These are phyloP conservation scores for Boletus reticuloceps DNA, from an alignment of 768 basidiomycete species.

Conservation along the genomic window DNA sequence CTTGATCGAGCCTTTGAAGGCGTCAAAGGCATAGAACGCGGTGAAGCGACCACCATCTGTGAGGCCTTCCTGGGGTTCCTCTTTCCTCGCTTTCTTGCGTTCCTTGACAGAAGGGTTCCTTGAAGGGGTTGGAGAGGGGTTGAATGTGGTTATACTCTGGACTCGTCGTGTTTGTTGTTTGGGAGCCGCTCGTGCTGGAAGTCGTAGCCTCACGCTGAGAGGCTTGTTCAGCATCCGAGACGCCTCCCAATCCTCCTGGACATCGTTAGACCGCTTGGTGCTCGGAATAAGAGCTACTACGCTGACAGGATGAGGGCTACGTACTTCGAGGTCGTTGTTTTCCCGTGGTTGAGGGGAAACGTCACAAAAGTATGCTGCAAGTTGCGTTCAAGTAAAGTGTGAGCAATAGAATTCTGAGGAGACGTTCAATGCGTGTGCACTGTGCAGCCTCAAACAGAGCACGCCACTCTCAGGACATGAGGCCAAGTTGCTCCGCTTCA, in stretches of 20 bases:
- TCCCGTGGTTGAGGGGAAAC: neutral
- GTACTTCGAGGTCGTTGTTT: constrained; percentile 8
- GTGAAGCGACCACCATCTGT: constrained; percentile 26
- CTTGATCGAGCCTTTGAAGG: constrained; percentile 45
- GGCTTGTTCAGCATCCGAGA: constrained; percentile 17
- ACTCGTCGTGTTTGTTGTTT: constrained; percentile 22
- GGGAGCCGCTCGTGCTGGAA: constrained; percentile 6
- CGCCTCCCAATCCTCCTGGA: constrained; percentile 34
- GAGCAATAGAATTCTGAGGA: too few species aligned
- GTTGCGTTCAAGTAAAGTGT: too few species aligned
- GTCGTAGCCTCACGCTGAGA: constrained; percentile 7
- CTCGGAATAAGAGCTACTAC: neutral
- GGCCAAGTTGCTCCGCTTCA: too few species aligned
- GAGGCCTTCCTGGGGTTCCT: constrained; percentile 21
- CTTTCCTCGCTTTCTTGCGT: constrained; percentile 30
- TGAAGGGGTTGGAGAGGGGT: constrained; percentile 19
- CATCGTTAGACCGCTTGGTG: constrained; percentile 1
- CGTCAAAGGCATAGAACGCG: constrained; percentile 43
- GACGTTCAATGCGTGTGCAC: too few species aligned
- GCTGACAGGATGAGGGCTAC: neutral
- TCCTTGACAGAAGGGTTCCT: constrained; percentile 15
- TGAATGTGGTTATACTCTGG: constrained; percentile 18
- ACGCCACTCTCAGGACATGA: too few species aligned
- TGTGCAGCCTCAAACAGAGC: too few species aligned
- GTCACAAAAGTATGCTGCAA: too few species aligned